A percentile compares a stretch with the other conserved stretches of the same genome.
These are phyloP conservation scores for Sugiyamaella americana DNA, from an alignment of 805 yeast species.

Conservation along the genomic window DNA sequence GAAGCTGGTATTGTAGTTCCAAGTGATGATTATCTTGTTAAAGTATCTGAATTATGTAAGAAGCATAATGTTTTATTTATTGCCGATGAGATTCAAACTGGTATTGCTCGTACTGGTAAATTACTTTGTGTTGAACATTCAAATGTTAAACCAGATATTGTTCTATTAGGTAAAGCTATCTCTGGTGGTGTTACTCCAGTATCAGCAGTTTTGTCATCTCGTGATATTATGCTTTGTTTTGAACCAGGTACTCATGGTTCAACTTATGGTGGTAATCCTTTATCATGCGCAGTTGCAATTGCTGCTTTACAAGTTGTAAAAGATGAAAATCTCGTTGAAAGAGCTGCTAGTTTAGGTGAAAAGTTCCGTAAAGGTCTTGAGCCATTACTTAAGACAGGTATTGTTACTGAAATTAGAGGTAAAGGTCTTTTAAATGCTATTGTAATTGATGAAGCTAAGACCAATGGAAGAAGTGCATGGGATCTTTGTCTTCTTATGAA, in stretches of 20 bases:
- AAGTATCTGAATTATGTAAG: conserved; percentile 68
- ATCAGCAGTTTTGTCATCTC: conserved; percentile 84
- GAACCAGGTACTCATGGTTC: conserved; percentile 98
- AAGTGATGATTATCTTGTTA: conserved; percentile 67
- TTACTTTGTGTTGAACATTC: conserved; percentile 88
- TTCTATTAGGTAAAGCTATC: conserved; percentile 87
- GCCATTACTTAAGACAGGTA: conserved; percentile 38
- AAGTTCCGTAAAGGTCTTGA: conserved; percentile 48
- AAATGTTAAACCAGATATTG: conserved; percentile 78
- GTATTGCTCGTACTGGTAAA: conserved; percentile 95
- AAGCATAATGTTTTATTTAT: conserved; percentile 81
- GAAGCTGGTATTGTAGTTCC: conserved; percentile 98
- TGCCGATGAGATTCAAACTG: conserved; percentile 97
- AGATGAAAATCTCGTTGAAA: conserved; percentile 79
- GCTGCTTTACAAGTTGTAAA: conserved; percentile 87
- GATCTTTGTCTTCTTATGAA: conserved; percentile 88
- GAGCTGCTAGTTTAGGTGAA: conserved; percentile 67
- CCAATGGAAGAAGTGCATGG: conserved; percentile 93
- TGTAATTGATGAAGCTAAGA: conserved; percentile 77
- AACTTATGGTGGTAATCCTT: conserved; percentile 96
- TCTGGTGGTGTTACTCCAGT: conserved; percentile 94
- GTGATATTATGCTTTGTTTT: conserved; percentile 79
- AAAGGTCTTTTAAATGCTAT: conserved; percentile 84
- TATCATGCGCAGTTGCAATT: conserved; percentile 86
- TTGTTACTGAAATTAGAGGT: conserved; percentile 63